Conservation (phyloP, 2,329 filamentous ascomycete genomes). For the Microcyclospora pomicola region DNA sequence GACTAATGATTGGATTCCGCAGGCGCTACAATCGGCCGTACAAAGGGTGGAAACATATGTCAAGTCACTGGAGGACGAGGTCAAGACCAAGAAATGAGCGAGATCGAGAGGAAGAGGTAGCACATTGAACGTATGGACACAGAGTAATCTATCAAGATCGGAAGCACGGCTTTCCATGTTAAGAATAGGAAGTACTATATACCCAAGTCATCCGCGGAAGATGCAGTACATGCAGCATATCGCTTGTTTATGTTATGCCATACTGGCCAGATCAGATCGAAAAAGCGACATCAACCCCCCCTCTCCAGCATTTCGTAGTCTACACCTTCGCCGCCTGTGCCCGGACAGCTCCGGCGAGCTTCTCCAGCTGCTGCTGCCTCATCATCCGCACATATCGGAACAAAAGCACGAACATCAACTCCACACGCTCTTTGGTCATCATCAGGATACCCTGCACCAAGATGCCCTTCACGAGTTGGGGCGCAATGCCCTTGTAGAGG, state of each 20-base stretch:
- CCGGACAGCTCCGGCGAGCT: conserved; percentile 50
- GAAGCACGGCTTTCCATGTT: too few species aligned
- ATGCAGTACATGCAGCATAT: too few species aligned
- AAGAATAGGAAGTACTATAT: too few species aligned
- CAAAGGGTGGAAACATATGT: conserved; percentile 77
- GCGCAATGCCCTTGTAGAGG: conserved; percentile 94
- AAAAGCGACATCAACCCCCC: too few species aligned
- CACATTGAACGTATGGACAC: neutral
- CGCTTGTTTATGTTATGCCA: too few species aligned
- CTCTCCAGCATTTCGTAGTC: neutral
- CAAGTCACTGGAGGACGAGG: conserved; percentile 65
- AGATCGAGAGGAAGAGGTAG: neutral
- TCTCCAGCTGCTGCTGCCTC: conserved; percentile 54
- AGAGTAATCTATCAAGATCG: neutral
- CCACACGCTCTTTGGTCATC: conserved; percentile 98
- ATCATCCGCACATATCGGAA: conserved; percentile 67
- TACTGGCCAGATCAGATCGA: too few species aligned
- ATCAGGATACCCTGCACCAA: conserved; percentile 91
- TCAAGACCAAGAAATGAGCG: conserved; percentile 45
- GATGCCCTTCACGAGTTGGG: conserved; percentile 84
- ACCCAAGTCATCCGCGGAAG: too few species aligned
- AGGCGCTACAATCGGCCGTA: conserved; percentile 80
- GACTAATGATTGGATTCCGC: conserved; percentile 1
- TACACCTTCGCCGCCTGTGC: conserved; percentile 38
- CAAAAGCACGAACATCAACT: conserved; percentile 73